Percentiles rank a stretch among this genome's conserved stretches.
Evolutionary conservation across 2,329 filamentous ascomycete genomes (phyloP).

Genomic region (Sclerotinia subarctica): DNA sequence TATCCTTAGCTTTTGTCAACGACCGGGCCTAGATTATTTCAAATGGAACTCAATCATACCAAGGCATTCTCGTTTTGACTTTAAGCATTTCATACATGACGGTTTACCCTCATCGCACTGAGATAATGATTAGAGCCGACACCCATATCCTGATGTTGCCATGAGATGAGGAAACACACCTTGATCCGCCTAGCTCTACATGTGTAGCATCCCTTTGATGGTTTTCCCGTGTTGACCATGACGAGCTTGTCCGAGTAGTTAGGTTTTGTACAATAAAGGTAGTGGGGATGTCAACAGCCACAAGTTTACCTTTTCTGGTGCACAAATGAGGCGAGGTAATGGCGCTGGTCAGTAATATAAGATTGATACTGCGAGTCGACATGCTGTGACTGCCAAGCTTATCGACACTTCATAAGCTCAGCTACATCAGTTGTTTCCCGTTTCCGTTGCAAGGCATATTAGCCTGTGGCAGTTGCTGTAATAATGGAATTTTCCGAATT

Average conservation of each 20-base stretch:
- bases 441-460: no score
- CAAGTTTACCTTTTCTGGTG: neutral
- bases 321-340: neutral
- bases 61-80: slow-evolving; percentile 58
- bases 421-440: neutral
- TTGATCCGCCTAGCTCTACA: slow-evolving; percentile 24
- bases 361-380: neutral
- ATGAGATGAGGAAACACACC: neutral
- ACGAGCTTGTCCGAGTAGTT: neutral
- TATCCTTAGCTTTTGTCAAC: slow-evolving; percentile 1
- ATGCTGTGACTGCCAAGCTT: neutral
- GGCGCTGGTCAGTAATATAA: neutral
- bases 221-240: slow-evolving; percentile 18
- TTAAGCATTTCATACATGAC: slow-evolving; percentile 59
- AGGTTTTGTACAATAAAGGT: neutral
- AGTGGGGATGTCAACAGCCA: neutral
- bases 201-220: slow-evolving; percentile 23
- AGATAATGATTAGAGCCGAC: neutral
- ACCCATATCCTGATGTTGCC: neutral
- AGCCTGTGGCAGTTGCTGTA: neutral
- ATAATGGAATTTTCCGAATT: neutral
- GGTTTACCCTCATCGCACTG: slow-evolving; percentile 65
- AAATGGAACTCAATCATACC: slow-evolving; percentile 44
- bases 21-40: neutral
- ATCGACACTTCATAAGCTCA: neutral